Percentiles rank a stretch among this genome's conserved stretches.
Evolutionary conservation across 2,329 filamentous ascomycete genomes (phyloP).

Genomic region (Penicillium sp.): DNA sequence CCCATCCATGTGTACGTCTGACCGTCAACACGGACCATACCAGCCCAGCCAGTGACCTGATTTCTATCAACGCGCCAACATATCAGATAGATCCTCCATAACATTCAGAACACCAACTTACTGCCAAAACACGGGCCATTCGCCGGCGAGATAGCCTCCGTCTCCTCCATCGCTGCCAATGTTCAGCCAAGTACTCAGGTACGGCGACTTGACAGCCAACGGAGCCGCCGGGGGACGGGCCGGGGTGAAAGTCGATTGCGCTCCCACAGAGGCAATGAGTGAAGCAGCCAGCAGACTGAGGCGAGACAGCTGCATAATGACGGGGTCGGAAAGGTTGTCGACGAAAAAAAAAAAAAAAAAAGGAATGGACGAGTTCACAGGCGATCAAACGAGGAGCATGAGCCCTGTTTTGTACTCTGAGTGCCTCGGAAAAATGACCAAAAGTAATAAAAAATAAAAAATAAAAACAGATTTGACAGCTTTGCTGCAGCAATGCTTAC

Average conservation of each 20-base stretch:
- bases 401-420: conserved; percentile 15
- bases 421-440: neutral
- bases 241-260: conserved; percentile 59
- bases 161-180: conserved; percentile 61
- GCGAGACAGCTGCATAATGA: conserved; percentile 31
- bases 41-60: conserved; percentile 63
- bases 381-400: conserved; percentile 21
- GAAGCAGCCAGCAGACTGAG: conserved; percentile 26
- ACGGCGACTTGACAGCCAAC: conserved; percentile 71
- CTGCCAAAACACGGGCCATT: conserved; percentile 70
- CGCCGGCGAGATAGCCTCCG: conserved; percentile 65
- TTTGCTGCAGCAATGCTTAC: conserved; percentile 3
- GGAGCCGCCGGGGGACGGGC: conserved; percentile 67
- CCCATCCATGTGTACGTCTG: conserved; percentile 67
- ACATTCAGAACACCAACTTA: conserved; percentile 36
- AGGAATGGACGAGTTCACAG: conserved; percentile 17
- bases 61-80: conserved; percentile 41
- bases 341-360: conserved; percentile 5
- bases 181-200: conserved; percentile 68
- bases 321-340: conserved; percentile 1
- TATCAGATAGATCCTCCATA: conserved; percentile 14
- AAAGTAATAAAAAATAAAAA: conserved; percentile 5
- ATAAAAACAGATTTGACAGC: conserved; percentile 4
- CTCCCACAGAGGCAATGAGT: conserved; percentile 22
- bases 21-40: conserved; percentile 67